Conservation (phyloP, 2,329 filamentous ascomycete genomes). For the Cryphonectria naterciae region DNA sequence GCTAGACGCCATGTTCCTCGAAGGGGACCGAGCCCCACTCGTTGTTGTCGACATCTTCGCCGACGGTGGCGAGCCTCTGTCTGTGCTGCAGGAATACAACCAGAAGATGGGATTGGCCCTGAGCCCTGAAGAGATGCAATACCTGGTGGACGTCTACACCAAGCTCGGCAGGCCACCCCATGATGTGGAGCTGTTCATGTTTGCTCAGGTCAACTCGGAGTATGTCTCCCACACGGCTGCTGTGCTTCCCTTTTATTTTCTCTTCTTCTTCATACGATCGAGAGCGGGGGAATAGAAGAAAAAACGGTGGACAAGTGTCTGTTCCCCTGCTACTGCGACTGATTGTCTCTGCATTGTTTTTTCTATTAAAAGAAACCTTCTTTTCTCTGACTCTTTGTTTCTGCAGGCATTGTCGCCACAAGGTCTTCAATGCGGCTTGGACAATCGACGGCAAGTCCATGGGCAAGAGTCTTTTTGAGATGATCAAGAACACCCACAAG, state of each 20-base stretch:
- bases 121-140: constrained; percentile 88
- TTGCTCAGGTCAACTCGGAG: constrained; percentile 98
- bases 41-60: constrained; percentile 76
- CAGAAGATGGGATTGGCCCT: constrained; percentile 81
- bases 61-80: constrained; percentile 65
- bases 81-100: constrained; percentile 82
- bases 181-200: constrained; percentile 98
- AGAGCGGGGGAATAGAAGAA: background rate
- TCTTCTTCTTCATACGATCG: too few species aligned
- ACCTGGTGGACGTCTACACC: constrained; percentile 84
- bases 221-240: constrained; percentile 50
- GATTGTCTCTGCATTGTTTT: constrained; percentile 72
- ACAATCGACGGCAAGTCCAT: constrained; percentile 86
- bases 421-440: constrained; percentile 97
- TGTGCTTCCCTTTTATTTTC: constrained; percentile 9
- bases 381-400: constrained; percentile 70
- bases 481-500: constrained; percentile 96
- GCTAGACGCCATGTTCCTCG: constrained; percentile 77
- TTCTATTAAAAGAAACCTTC: constrained; percentile 52
- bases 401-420: constrained; percentile 46
- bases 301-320: constrained; percentile 25
- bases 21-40: constrained; percentile 64
- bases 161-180: constrained; percentile 70
- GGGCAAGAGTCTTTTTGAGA: constrained; percentile 82
- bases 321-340: background rate